phyloP scores from a whole-genome alignment of 768 basidiomycete species.

The Leccinellum rugosiceps region DNA sequence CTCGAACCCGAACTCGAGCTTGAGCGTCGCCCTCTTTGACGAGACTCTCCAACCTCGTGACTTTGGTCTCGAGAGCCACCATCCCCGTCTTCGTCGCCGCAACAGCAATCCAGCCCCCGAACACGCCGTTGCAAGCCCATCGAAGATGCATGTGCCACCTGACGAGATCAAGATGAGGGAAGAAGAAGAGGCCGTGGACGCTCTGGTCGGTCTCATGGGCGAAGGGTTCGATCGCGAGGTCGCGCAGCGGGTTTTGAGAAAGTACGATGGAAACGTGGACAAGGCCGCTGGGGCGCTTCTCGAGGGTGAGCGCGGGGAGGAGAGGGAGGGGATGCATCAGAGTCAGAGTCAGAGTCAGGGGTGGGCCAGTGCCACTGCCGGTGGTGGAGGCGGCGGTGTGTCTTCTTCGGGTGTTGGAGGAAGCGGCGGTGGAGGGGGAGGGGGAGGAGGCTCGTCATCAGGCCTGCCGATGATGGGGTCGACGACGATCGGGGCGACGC shows the following conservation, averaged over 20 bases:
- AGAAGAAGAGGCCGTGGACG: constrained; percentile 33
- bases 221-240: constrained; percentile 41
- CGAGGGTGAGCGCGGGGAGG: constrained; percentile 46
- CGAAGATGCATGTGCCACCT: constrained; percentile 18
- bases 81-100: background rate
- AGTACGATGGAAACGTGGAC: constrained; percentile 55
- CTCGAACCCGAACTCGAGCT: background rate
- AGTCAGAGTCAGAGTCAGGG: constrained; percentile 14
- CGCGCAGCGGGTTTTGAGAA: constrained; percentile 54
- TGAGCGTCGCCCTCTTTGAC: background rate
- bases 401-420: background rate
- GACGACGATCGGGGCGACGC: background rate
- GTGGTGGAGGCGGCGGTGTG: background rate
- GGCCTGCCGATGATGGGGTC: constrained; percentile 2
- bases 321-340: constrained; percentile 1
- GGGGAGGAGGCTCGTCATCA: background rate
- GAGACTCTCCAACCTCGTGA: background rate
- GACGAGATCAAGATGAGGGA: constrained; percentile 14
- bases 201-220: constrained; percentile 39
- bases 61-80: background rate
- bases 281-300: constrained; percentile 55
- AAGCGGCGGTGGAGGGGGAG: background rate
- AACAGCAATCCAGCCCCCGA: background rate
- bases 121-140: background rate
- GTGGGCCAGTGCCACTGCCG: constrained; percentile 1